Conservation (phyloP, 768 basidiomycete genomes). For the Kondoa subrosea region DNA sequence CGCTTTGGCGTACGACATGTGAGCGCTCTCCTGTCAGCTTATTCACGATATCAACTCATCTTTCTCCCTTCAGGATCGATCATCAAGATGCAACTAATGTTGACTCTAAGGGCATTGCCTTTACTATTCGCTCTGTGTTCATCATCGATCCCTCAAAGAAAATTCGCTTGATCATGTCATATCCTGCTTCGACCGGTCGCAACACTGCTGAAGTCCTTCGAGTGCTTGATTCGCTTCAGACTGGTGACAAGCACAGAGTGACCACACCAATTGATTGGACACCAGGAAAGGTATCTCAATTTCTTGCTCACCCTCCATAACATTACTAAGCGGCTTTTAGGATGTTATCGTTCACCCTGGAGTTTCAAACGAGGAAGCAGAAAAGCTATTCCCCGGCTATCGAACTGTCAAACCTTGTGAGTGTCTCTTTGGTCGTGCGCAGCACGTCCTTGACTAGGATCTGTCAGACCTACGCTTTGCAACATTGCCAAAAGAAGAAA, state of each 20-base stretch:
- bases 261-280: slow-evolving; percentile 22
- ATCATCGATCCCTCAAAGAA: slow-evolving; percentile 88
- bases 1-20: slow-evolving; percentile 35
- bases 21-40: too few relatives aligned
- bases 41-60: not conserved
- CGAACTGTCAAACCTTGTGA: slow-evolving; percentile 46
- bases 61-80: slow-evolving; percentile 63
- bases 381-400: slow-evolving; percentile 71
- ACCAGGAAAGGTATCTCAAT: not conserved
- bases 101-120: slow-evolving; percentile 48
- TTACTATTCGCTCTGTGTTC: slow-evolving; percentile 96
- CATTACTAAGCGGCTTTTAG: slow-evolving; percentile 85
- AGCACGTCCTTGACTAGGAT: slow-evolving; percentile 36
- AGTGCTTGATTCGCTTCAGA: slow-evolving; percentile 80
- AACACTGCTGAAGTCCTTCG: slow-evolving; percentile 66
- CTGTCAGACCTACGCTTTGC: slow-evolving; percentile 64
- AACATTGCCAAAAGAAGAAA: slow-evolving; percentile 14
- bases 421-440: not conserved
- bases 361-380: slow-evolving; percentile 73
- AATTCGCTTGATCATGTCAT: slow-evolving; percentile 1
- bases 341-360: slow-evolving; percentile 68
- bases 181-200: slow-evolving; percentile 66
- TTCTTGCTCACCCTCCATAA: slow-evolving; percentile 46
- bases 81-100: slow-evolving; percentile 73
- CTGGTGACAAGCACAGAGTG: slow-evolving; percentile 42